These are phyloP conservation scores for Pseudodiploospora longispora DNA, from an alignment of 2,329 filamentous ascomycete species.

Conservation along the genomic window DNA sequence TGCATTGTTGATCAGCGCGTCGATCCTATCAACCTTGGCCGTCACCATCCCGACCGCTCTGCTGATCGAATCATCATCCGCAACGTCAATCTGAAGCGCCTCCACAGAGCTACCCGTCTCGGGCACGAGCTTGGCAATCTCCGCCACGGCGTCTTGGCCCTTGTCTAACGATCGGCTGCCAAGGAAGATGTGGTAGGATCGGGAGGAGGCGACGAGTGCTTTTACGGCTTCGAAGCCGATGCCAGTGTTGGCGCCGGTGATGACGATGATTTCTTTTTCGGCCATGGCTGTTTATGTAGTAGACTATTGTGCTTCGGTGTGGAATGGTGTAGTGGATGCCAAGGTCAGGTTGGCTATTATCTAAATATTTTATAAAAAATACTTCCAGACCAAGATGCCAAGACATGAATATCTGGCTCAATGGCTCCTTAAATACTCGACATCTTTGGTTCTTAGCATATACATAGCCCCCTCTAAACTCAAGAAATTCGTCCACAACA, in stretches of 20 bases:
- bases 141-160: conserved; percentile 37
- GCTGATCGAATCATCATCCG: conserved; percentile 43
- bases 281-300: conserved; percentile 10
- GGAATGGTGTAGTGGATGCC: no score
- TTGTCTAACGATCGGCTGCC: conserved; percentile 45
- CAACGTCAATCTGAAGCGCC: conserved; percentile 44
- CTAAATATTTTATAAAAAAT: no score
- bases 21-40: conserved; percentile 35
- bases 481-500: no score
- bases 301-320: no score
- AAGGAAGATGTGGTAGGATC: conserved; percentile 47
- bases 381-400: no score
- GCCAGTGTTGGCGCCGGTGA: conserved; percentile 55
- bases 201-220: conserved; percentile 38
- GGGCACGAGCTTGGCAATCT: conserved; percentile 32
- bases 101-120: conserved; percentile 33
- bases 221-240: conserved; percentile 52
- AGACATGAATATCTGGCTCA: no score
- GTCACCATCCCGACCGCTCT: conserved; percentile 34
- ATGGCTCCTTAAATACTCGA: no score
- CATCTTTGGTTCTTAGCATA: no score
- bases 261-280: conserved; percentile 36
- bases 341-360: no score
- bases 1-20: conserved; percentile 50
- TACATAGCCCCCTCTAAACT: no score